Base-by-base conservation (phyloP, 352 stramenopile species). In the Phytopythium boreale region DNA sequence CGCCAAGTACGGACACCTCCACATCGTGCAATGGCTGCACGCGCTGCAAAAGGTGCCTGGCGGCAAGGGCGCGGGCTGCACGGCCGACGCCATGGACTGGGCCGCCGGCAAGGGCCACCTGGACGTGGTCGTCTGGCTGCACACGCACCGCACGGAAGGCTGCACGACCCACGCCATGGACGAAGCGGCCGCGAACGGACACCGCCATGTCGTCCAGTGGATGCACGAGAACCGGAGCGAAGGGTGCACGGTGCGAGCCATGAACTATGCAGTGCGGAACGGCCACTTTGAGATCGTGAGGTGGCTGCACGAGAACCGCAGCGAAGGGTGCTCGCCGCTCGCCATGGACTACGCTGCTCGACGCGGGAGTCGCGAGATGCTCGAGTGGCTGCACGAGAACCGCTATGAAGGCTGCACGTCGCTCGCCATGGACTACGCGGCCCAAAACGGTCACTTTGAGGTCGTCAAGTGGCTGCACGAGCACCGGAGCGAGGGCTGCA, bases 71-170 rank as follows among this genome's bases (percentile, higher is more conserved):
- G 26, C 29, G 5, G 50, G 50, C 14, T 57, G 50, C 50, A 57
- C 50, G 27, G 50, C 50, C 26, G 50, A 57, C 50, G 50, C 50
- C 50, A 57, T 57, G 29, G 50, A 57, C 50, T 19, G 26, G 7
- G 50, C 50, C 1, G 50, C 50, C 6, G 50, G 14, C 19, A 68
- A 77, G 4, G 77, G 77, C 11, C 67, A 87, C 36, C 56, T 89
- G n/a, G 47, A 68, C 12, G 66, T 87, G 8, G 60, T 87, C 2
- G 17, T 74, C 43, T 89, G 75, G 75, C 67, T 89, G 20, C 71
- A 89, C 22, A 15, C 15, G 24, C 43, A 86, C 47, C n/a, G 47
- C 1, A 17, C 4, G 14, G 47, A 27, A 20, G 49, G 34, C 26
- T 55, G 47, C 31, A 69, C 71, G 47, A 69, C 44, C 12, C 62